phyloP scores from a whole-genome alignment of 2,329 filamentous ascomycete species.

The Ramularia endophylla region DNA sequence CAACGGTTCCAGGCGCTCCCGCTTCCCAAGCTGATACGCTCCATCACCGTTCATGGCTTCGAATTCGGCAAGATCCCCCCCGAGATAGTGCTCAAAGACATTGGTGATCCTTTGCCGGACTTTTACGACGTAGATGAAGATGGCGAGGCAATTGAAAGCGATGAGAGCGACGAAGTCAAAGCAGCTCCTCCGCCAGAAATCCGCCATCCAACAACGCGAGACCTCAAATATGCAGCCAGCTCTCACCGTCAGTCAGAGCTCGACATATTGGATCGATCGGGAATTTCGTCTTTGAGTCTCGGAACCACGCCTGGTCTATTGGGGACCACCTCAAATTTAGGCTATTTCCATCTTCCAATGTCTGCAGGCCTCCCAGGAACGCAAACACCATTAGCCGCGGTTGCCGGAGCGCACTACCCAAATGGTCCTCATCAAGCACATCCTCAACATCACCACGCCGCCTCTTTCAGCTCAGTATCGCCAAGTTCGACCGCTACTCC shows the following conservation, averaged over 20 bases:
- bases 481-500: conserved; percentile 42
- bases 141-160: conserved; percentile 47
- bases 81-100: conserved; percentile 87
- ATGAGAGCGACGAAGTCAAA: conserved; percentile 12
- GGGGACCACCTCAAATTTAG: conserved; percentile 68
- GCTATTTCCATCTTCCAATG: conserved; percentile 77
- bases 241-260: conserved; percentile 16
- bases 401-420: conserved; percentile 63
- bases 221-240: conserved; percentile 9
- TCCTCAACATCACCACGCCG: conserved; percentile 27
- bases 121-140: conserved; percentile 85
- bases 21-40: conserved; percentile 92
- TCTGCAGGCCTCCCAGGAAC: conserved; percentile 65
- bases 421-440: conserved; percentile 34
- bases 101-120: conserved; percentile 89
- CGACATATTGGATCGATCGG: conserved; percentile 11
- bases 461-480: conserved; percentile 43
- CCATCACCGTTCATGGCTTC: conserved; percentile 90
- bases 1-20: conserved; percentile 90
- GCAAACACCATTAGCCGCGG: conserved; percentile 72
- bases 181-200: conserved; percentile 3
- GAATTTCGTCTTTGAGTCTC: conserved; percentile 34
- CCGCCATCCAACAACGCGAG: conserved; percentile 9
- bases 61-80: conserved; percentile 81
- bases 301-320: conserved; percentile 55